Evolutionary conservation across 2,329 filamentous ascomycete genomes (phyloP), one percentile per base, ranked within the genome.

Genomic region (Pseudogymnoascus sp.): DNA sequence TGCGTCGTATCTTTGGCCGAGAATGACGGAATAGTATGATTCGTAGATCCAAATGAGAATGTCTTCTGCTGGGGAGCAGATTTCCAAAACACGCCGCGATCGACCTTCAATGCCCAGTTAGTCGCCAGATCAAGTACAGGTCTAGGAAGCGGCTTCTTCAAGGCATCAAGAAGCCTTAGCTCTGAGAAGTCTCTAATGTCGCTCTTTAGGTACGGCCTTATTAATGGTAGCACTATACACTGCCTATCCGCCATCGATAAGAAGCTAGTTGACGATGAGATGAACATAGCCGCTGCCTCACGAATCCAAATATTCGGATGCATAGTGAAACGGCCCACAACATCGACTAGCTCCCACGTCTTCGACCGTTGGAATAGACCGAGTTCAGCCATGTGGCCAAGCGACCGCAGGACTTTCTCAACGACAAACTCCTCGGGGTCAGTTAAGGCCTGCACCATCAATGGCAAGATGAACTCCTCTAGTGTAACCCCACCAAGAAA

Each of bases 281-380:
- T 79, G 68, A 97, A 96, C 66, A 93, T 87, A 6, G 89, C 84
- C 2, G 93, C 88, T 8, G 93, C 90, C 76, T 98, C 93, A 38
- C 93, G 86, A 61, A 99, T 93, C 93, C 95, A 99, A 7, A 91
- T 79, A 69, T 96, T 98, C 0, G 95, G 95, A 72, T 99, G 95
- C 80, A 96, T 88, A 11, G 93, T 88, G 70, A 98, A 96, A 3
- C 92, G 86, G 6, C 84, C 88, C 12, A 93, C 85, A 40, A 93
- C 86, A 65, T 96, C 89, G 22, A 96, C 85, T 40, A 99, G 79
- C 72, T 97, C 92, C 88, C 92, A 96, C 1, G 87, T 88, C 65
- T 90, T 93, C 5, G 87, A 82, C 70, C 91, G 85, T 61, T 96
- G 93, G 56, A 99, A 85, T 0, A 99, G 79, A 0, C 95, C 96